Percentiles rank a stretch among this genome's conserved stretches.
These are phyloP conservation scores for Starmerella vaccinii DNA, from an alignment of 805 yeast species.

Conservation along the genomic window DNA sequence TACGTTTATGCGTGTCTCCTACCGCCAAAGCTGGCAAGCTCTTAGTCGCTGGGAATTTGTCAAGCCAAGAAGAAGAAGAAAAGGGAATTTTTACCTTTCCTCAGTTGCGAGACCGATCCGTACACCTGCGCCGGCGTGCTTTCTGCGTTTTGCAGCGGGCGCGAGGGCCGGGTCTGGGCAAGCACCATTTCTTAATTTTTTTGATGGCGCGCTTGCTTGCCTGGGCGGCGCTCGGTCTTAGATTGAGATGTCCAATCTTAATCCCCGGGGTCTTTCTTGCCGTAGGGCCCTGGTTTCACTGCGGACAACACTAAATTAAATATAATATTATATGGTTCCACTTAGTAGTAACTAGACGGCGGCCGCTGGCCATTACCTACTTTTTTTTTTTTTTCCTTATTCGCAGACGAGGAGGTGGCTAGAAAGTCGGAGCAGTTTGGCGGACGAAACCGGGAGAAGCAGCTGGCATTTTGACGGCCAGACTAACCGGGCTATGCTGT, in stretches of 20 bases:
- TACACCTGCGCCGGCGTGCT: neutral
- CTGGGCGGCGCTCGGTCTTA: constrained; percentile 11
- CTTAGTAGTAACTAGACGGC: too few relatives aligned
- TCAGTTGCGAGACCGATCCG: constrained; percentile 12
- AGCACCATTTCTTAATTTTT: neutral
- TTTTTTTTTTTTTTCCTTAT: too few relatives aligned
- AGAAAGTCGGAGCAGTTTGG: too few relatives aligned
- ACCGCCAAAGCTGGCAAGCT: too few relatives aligned
- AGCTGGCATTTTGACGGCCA: too few relatives aligned
- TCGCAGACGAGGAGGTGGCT: too few relatives aligned
- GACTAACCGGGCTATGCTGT: too few relatives aligned
- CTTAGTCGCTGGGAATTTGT: constrained; percentile 2
- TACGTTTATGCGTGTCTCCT: too few relatives aligned
- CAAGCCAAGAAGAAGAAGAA: neutral
- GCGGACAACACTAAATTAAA: constrained; percentile 24
- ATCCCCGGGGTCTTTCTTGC: constrained; percentile 25
- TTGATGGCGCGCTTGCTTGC: neutral
- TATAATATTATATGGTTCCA: neutral
- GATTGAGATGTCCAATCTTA: constrained; percentile 25
- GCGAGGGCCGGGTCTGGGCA: neutral
- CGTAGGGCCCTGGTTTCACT: constrained; percentile 26
- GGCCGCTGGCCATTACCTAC: too few relatives aligned
- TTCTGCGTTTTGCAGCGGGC: constrained; percentile 15
- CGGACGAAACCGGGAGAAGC: too few relatives aligned
- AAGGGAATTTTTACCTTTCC: neutral